Base-by-base conservation (phyloP, 306 rosid genomes). In the Vigna angularis region DNA sequence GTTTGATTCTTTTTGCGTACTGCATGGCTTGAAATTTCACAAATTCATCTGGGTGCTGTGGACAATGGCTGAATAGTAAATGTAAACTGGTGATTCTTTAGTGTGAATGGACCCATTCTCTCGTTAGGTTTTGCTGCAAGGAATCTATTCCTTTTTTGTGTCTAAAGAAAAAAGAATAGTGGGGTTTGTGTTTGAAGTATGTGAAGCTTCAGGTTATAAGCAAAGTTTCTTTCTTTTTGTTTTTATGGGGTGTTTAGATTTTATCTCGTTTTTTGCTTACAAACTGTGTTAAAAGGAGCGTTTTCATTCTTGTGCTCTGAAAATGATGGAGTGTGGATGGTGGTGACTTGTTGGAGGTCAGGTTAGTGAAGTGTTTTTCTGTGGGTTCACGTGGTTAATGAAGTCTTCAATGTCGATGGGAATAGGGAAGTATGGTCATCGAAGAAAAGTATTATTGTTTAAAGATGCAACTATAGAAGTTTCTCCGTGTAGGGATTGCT, bases 61-160 rank as follows among this genome's bases (percentile, higher is more conserved):
- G 72, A 58, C 62, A 76, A 71, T 71, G 85, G 45, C 44, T 76
- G 80, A 71, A 77, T 57, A 11, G 56, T 75, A 17, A 22, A 36
- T 77, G 58, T 20, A 77, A 57, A 56, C 75, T 14, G 5, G 9
- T 61, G 70, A 56, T 70, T 47, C 53, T 81, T 72, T 48, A 59
- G 42, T 55, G 4, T 55, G 32, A 72, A 36, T 72, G 82, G 77
- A 83, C 76, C 80, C 77, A 50, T 84, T 72, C 15, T 72, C 10
- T 62, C 72, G 83, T 73, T 84, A 72, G 87, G 74, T 84, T 49
- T 84, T 26, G 57, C 62, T 75, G 79, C 38, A 64, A 84, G 68
- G 79, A 74, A 57, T 64, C 53, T 56, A 12, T 72, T 16, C 62
- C 17, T 50, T 26, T 79, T 59, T 73, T 16, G 32, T 65, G 68